These are phyloP conservation scores for Saccharomyces hybrid DNA, from an alignment of 1,139 yeast species.

Conservation along the genomic window DNA sequence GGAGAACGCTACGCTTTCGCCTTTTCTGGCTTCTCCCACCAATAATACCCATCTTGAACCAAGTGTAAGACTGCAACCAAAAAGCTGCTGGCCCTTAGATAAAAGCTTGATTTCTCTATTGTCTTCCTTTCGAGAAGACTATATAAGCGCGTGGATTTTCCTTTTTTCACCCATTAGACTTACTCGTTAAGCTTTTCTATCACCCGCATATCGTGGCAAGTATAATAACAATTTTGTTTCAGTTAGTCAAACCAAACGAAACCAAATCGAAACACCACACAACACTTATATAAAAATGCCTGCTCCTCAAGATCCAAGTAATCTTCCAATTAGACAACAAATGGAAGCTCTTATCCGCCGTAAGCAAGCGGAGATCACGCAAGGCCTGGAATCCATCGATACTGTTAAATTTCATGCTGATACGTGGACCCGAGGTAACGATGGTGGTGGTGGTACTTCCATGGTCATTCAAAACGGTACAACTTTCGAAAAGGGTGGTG, in stretches of 20 bases:
- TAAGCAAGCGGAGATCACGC: slow-evolving; percentile 74
- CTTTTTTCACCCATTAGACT: neutral
- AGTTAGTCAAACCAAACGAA: neutral
- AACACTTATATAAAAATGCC: slow-evolving; percentile 17
- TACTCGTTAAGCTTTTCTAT: neutral
- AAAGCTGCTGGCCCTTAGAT: neutral
- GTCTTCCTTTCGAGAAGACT: neutral
- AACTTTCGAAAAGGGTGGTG: slow-evolving; percentile 93
- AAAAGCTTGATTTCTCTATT: neutral
- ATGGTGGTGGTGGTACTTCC: slow-evolving; percentile 85
- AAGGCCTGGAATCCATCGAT: slow-evolving; percentile 58
- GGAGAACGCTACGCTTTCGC: neutral
- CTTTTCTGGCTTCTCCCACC: neutral
- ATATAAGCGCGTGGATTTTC: neutral
- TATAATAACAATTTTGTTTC: neutral
- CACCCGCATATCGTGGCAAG: neutral
- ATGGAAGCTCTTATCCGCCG: slow-evolving; percentile 79
- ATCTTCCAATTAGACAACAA: slow-evolving; percentile 46
- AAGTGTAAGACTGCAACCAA: neutral
- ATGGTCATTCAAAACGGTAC: slow-evolving; percentile 87
- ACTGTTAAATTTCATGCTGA: slow-evolving; percentile 60
- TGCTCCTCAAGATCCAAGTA: slow-evolving; percentile 28
- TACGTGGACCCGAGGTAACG: slow-evolving; percentile 76
- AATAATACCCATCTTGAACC: neutral
- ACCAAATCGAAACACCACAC: neutral